A percentile compares a stretch with the other conserved stretches of the same genome.
Conservation (phyloP, 352 stramenopile genomes). For the Phytophthora meadii region DNA sequence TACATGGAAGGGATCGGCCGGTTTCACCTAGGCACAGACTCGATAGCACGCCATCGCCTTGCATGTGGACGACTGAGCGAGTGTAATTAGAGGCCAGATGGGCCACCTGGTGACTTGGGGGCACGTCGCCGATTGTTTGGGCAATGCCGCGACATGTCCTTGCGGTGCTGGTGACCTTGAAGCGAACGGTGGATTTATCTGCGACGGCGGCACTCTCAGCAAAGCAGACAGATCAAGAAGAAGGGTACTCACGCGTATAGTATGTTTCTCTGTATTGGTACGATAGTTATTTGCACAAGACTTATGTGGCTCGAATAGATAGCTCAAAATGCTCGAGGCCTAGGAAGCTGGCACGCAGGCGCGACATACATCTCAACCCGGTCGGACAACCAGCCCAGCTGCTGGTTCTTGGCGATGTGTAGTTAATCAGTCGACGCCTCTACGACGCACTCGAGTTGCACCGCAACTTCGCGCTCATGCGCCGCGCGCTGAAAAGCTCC, state of each 20-base stretch:
- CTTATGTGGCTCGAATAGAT: conserved; percentile 46
- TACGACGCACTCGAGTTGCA: conserved; percentile 51
- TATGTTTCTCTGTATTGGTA: conserved; percentile 48
- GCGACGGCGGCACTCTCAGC: neutral
- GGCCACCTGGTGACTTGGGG: too few relatives aligned
- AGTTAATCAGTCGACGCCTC: conserved; percentile 38
- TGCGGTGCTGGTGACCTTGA: conserved; percentile 1
- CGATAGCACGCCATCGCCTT: conserved; percentile 8
- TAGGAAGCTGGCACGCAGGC: conserved; percentile 1
- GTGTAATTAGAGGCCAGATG: conserved; percentile 19
- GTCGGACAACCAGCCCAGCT: conserved; percentile 23
- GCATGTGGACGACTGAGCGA: conserved; percentile 8
- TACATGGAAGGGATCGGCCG: neutral
- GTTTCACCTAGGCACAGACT: conserved; percentile 5
- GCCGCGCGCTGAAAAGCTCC: conserved; percentile 81
- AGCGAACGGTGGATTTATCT: conserved; percentile 10
- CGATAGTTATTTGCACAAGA: conserved; percentile 54
- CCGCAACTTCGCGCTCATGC: conserved; percentile 61
- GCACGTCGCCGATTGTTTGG: conserved; percentile 2
- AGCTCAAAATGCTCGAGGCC: conserved; percentile 43
- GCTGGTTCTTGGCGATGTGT: conserved; percentile 22
- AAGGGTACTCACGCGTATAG: conserved; percentile 6
- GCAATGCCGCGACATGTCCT: conserved; percentile 26
- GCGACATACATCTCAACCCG: conserved; percentile 12
- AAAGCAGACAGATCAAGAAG: neutral